Conservation (phyloP, 2,329 filamentous ascomycete genomes). For the Laburnicola sp. region DNA sequence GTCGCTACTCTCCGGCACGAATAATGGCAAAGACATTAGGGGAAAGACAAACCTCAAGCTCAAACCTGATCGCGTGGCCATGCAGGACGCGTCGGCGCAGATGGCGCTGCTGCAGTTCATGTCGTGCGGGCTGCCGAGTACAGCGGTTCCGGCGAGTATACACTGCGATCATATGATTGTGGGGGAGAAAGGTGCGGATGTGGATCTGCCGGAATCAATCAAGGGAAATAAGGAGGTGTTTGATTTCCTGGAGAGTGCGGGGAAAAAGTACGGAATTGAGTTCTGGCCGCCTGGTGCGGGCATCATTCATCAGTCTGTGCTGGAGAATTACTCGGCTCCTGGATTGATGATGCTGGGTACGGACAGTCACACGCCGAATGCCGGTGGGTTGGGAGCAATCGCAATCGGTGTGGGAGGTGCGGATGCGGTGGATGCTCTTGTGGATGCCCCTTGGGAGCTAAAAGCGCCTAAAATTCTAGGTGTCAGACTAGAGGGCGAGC, state of each 20-base stretch:
- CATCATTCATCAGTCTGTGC: constrained; percentile 84
- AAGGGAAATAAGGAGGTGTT: constrained; percentile 95
- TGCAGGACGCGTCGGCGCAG: constrained; percentile 98
- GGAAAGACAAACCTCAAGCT: constrained; percentile 93
- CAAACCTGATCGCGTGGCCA: constrained; percentile 95
- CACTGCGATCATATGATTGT: constrained; percentile 99
- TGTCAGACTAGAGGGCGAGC: constrained; percentile 78
- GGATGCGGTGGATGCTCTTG: constrained; percentile 93
- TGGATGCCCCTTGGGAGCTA: constrained; percentile 95
- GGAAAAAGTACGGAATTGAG: constrained; percentile 53
- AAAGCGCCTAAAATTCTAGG: constrained; percentile 91
- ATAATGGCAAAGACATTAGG: constrained; percentile 81
- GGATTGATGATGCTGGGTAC: constrained; percentile 99
- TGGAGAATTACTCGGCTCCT: constrained; percentile 97
- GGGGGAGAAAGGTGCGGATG: constrained; percentile 84
- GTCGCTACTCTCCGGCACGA: constrained; percentile 78
- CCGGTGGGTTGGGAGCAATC: constrained; percentile 89
- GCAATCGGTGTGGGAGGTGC: too few relatives aligned
- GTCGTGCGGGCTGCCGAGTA: constrained; percentile 86
- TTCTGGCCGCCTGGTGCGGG: constrained; percentile 48
- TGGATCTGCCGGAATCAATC: constrained; percentile 82
- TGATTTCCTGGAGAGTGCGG: constrained; percentile 90
- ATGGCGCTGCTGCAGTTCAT: constrained; percentile 99
- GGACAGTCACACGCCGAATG: constrained; percentile 96
- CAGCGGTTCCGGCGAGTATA: constrained; percentile 93